Percentiles rank a stretch among this genome's conserved stretches.
Conservation (phyloP, 257 asterid genomes). For the Solanum paucissectum region DNA sequence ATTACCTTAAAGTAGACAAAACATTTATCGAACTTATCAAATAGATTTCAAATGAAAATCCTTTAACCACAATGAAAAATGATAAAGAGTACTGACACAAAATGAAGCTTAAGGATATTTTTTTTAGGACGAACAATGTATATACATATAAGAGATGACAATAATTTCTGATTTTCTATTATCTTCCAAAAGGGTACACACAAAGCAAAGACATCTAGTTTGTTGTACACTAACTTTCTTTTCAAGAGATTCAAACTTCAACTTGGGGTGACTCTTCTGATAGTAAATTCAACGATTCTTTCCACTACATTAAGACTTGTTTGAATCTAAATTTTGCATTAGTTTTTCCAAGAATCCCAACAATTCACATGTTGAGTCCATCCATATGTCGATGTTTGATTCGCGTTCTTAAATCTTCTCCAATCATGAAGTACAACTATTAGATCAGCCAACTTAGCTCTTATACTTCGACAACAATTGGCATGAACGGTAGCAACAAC, state of each 20-base stretch:
- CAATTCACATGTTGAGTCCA: constrained; percentile 36
- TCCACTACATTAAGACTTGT: not conserved
- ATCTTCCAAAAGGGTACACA: not conserved
- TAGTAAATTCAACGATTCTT: not conserved
- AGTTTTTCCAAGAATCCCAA: constrained; percentile 14
- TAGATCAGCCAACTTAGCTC: constrained; percentile 51
- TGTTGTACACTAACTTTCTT: not conserved
- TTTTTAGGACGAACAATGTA: too few relatives aligned
- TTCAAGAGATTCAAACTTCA: not conserved
- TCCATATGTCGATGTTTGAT: constrained; percentile 4
- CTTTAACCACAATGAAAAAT: not conserved
- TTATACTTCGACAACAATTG: constrained; percentile 50
- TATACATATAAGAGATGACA: too few relatives aligned
- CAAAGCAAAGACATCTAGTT: not conserved
- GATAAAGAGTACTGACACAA: not conserved
- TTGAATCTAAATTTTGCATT: not conserved
- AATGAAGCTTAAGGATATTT: not conserved
- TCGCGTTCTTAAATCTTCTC: constrained; percentile 21
- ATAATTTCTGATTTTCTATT: too few relatives aligned
- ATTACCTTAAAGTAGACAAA: not conserved
- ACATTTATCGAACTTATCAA: not conserved
- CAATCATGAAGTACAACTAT: constrained; percentile 40
- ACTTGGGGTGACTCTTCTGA: too few relatives aligned
- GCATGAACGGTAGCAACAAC: constrained; percentile 53
- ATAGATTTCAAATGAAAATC: not conserved